Conservation (phyloP, 139 green algal genomes). For the Zygnema circumcarinatum region DNA sequence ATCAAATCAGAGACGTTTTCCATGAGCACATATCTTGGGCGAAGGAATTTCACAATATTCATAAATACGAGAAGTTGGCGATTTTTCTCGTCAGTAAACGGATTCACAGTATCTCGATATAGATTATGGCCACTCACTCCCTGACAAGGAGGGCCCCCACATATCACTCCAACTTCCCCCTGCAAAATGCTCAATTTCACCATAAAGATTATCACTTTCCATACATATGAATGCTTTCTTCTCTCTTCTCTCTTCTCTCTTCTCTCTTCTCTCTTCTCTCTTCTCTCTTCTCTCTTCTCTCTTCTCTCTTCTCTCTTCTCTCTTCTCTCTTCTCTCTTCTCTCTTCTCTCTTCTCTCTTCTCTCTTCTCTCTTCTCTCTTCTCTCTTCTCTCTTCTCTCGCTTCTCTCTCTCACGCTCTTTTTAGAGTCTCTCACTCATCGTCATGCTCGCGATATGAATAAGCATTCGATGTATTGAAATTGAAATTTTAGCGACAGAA, state of each 20-base stretch:
- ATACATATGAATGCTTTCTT: background rate
- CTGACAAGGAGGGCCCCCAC: conserved; percentile 82
- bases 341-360: too few species aligned
- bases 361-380: too few species aligned
- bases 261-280: background rate
- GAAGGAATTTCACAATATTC: conserved; percentile 56
- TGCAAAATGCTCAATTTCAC: too few species aligned
- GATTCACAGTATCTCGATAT: conserved; percentile 32
- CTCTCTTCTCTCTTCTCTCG: too few species aligned
- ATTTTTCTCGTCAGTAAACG: conserved; percentile 55
- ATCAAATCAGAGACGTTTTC: conserved; percentile 59
- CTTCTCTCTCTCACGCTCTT: too few species aligned
- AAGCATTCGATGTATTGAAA: too few species aligned
- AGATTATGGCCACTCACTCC: conserved; percentile 78
- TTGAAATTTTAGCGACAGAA: too few species aligned
- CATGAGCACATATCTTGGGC: conserved; percentile 56
- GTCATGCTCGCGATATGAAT: too few species aligned
- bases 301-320: too few species aligned
- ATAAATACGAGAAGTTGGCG: conserved; percentile 58
- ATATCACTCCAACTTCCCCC: conserved; percentile 76
- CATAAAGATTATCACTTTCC: conserved; percentile 40
- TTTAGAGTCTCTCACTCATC: too few species aligned
- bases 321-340: too few species aligned
- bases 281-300: too few species aligned
- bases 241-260: background rate